Evolutionary conservation across 2,329 filamentous ascomycete species (phyloP).

Genomic region (Alternaria incomplexa): DNA sequence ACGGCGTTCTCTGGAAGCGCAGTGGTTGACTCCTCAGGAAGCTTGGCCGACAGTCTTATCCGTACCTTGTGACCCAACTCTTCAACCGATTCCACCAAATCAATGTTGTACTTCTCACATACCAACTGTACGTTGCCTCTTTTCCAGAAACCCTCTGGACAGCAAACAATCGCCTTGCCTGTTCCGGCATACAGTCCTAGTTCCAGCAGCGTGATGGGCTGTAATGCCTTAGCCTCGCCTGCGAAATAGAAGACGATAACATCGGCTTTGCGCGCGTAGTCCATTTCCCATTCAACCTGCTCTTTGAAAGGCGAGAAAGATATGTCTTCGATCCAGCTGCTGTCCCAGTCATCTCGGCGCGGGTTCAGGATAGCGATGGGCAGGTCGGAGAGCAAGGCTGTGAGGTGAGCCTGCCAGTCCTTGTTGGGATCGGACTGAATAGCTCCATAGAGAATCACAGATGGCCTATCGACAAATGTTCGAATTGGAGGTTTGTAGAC

Average conservation of each 20-base stretch:
- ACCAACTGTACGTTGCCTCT: conserved; percentile 67
- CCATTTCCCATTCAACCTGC: conserved; percentile 68
- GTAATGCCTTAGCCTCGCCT: conserved; percentile 53
- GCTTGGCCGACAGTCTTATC: conserved; percentile 19
- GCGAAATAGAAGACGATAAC: conserved; percentile 63
- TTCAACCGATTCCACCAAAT: conserved; percentile 52
- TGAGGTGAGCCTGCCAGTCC: conserved; percentile 61
- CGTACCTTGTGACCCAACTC: conserved; percentile 48
- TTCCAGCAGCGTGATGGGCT: conserved; percentile 66
- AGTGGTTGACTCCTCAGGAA: not conserved
- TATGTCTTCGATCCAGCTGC: conserved; percentile 62
- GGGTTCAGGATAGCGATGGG: conserved; percentile 65
- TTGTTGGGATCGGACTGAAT: conserved; percentile 49
- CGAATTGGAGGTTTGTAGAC: conserved; percentile 31
- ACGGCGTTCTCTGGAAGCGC: not conserved
- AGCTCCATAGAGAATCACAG: conserved; percentile 65
- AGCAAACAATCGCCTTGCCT: conserved; percentile 59
- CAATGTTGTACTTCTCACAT: conserved; percentile 54
- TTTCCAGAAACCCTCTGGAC: conserved; percentile 62
- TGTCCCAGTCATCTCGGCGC: conserved; percentile 63
- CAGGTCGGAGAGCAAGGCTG: conserved; percentile 44
- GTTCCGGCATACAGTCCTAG: conserved; percentile 60
- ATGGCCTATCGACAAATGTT: conserved; percentile 26
- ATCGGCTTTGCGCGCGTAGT: conserved; percentile 61
- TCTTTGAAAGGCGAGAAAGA: conserved; percentile 58